These are phyloP conservation scores for Saposhnikovia divaricata DNA, from an alignment of 129 eudicot genomes.

Conservation along the genomic window DNA sequence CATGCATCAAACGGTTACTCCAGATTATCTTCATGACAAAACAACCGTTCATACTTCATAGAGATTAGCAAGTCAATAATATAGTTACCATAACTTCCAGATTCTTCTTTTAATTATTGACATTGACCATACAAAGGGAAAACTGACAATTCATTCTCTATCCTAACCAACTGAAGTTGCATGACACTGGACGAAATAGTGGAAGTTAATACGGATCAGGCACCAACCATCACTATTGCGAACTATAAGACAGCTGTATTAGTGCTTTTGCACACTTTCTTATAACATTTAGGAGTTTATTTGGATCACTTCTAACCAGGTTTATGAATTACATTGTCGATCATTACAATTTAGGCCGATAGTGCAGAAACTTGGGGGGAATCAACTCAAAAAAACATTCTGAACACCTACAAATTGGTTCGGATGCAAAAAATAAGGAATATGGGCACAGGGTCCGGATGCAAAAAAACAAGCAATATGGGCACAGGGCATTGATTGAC, in stretches of 20 bases:
- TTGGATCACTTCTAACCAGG: background rate
- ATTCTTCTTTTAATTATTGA: background rate
- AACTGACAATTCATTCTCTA: background rate
- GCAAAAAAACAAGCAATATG: background rate
- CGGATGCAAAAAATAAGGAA: no score
- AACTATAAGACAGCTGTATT: background rate
- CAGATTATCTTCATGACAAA: background rate
- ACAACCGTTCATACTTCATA: background rate
- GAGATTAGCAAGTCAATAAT: background rate
- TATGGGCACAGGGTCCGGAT: no score
- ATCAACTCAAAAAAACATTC: background rate
- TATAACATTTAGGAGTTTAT: background rate
- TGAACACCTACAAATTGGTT: no score
- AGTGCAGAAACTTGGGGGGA: background rate
- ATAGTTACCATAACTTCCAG: background rate
- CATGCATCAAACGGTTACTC: slow-evolving; percentile 1
- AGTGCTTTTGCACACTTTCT: background rate
- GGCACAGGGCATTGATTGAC: background rate
- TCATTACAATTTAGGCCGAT: background rate
- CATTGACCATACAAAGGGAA: background rate
- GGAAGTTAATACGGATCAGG: background rate
- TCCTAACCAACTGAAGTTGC: background rate
- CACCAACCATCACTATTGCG: background rate
- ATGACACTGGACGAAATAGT: background rate
- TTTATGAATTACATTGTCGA: background rate